These are phyloP conservation scores for Fragaria vesca DNA, from an alignment of 306 rosid genomes.

Conservation along the genomic window DNA sequence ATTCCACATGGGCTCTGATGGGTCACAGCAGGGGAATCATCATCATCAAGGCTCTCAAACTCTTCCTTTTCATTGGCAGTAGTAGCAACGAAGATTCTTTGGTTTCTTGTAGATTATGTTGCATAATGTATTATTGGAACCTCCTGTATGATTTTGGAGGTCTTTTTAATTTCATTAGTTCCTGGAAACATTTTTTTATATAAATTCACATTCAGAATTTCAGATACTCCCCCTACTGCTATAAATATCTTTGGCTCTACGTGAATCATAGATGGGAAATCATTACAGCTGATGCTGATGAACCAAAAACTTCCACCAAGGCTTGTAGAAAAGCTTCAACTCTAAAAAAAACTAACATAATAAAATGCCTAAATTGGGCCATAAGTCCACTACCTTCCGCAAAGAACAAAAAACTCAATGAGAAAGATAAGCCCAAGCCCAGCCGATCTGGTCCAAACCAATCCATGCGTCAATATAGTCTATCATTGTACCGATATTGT, in stretches of 20 bases:
- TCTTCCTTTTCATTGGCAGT: constrained; percentile 80
- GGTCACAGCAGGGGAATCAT: constrained; percentile 42
- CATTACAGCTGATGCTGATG: too few species aligned
- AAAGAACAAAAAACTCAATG: too few species aligned
- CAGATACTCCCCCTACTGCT: not conserved
- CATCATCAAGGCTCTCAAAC: constrained; percentile 42
- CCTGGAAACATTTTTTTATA: constrained; percentile 2
- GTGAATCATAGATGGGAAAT: not conserved
- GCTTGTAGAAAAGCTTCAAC: too few species aligned
- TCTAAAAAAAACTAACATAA: too few species aligned
- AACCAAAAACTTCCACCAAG: too few species aligned
- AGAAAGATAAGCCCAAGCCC: too few species aligned
- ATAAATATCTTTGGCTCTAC: not conserved
- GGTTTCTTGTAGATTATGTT: not conserved
- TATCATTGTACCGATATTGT: too few species aligned
- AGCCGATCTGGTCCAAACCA: too few species aligned
- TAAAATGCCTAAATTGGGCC: too few species aligned
- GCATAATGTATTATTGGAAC: constrained; percentile 12
- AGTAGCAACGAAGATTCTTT: constrained; percentile 1
- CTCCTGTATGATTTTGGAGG: constrained; percentile 9
- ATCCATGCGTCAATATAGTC: too few species aligned
- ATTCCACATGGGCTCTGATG: constrained; percentile 53
- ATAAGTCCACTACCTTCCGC: too few species aligned
- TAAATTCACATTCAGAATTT: not conserved
- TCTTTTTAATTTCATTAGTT: not conserved